Evolutionary conservation across 768 basidiomycete species (phyloP).

Genomic region (Termitomyces heimii): DNA sequence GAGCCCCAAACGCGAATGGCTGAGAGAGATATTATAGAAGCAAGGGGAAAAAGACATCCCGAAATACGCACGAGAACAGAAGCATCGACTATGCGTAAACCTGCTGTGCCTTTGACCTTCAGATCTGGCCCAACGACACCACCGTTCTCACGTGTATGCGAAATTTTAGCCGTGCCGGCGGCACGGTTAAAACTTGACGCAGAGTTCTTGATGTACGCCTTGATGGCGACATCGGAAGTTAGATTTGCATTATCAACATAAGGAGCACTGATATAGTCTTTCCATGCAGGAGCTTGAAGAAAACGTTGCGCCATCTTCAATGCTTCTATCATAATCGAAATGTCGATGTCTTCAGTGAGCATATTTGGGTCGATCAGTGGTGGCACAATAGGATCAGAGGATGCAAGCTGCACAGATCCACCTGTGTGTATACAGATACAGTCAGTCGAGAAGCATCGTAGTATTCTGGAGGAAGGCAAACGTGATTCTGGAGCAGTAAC

Average conservation of each 20-base stretch:
- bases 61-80: constrained; percentile 1
- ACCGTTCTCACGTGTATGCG: background rate
- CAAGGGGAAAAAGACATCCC: too few relatives aligned
- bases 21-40: background rate
- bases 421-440: background rate
- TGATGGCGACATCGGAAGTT: background rate
- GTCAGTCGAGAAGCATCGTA: too few relatives aligned
- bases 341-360: constrained; percentile 5
- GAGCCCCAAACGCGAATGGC: constrained; percentile 5
- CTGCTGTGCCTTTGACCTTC: constrained; percentile 1
- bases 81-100: constrained; percentile 2
- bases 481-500: constrained; percentile 10
- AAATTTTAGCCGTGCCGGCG: constrained; percentile 2
- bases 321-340: background rate
- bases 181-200: background rate
- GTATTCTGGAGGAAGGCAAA: background rate
- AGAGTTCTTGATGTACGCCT: background rate
- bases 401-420: constrained; percentile 6
- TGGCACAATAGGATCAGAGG: constrained; percentile 2
- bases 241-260: constrained; percentile 2
- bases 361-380: constrained; percentile 12
- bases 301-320: background rate
- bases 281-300: constrained; percentile 2
- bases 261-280: background rate
- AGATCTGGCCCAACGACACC: constrained; percentile 8